phyloP scores from a whole-genome alignment of 2,329 filamentous ascomycete species.

The Beauveria brongniartii region DNA sequence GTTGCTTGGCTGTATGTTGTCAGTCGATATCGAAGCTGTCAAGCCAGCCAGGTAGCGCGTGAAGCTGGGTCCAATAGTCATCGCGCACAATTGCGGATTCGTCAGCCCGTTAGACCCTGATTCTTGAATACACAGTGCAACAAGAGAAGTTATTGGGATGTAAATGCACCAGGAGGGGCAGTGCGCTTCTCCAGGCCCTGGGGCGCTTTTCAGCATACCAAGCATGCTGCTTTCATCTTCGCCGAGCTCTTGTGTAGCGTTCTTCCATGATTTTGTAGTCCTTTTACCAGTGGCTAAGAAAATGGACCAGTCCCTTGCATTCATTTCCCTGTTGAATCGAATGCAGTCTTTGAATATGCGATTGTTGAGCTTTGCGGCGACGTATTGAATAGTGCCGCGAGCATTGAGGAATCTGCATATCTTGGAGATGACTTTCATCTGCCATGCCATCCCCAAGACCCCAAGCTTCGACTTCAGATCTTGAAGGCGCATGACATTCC shows the following conservation, averaged over 20 bases:
- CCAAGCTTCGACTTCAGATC: constrained; percentile 52
- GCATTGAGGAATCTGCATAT: constrained; percentile 50
- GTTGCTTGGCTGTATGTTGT: constrained; percentile 24
- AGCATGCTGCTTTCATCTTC: not conserved
- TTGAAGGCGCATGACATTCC: constrained; percentile 48
- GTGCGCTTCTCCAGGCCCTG: constrained; percentile 9
- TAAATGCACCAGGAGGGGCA: constrained; percentile 27
- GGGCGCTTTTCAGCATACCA: constrained; percentile 16
- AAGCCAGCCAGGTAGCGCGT: constrained; percentile 30
- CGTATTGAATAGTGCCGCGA: constrained; percentile 47
- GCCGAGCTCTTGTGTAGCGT: not conserved
- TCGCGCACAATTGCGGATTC: constrained; percentile 29
- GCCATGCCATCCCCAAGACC: constrained; percentile 44
- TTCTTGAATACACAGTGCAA: constrained; percentile 22
- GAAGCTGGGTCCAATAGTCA: constrained; percentile 29
- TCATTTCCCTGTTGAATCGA: constrained; percentile 49
- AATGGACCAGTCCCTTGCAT: constrained; percentile 46
- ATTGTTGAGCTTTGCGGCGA: constrained; percentile 45
- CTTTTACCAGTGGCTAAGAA: constrained; percentile 43
- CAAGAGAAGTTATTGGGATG: constrained; percentile 25
- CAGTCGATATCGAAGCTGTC: constrained; percentile 26
- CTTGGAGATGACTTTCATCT: constrained; percentile 53
- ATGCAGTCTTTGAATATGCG: constrained; percentile 55
- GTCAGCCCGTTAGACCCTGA: constrained; percentile 24
- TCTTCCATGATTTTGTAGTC: not conserved